These are phyloP conservation scores for Ilyonectria mors-panacis DNA, from an alignment of 2,329 filamentous ascomycete genomes.

Conservation along the genomic window DNA sequence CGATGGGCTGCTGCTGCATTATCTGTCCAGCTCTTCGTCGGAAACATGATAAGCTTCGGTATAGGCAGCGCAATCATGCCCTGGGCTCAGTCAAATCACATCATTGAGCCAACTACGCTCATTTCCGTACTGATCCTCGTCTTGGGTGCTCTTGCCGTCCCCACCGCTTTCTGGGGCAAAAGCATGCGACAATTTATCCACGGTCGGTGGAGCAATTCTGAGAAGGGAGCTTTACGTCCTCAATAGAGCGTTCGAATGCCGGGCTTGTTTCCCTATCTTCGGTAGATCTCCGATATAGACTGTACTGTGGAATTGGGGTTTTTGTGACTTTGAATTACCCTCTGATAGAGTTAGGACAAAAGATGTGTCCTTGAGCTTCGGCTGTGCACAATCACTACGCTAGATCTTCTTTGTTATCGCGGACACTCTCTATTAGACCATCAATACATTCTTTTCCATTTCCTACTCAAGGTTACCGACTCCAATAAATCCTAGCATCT, in stretches of 20 bases:
- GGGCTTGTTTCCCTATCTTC: neutral
- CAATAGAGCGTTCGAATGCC: slow-evolving; percentile 18
- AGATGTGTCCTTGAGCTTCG: too few species aligned
- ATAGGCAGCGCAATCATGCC: slow-evolving; percentile 28
- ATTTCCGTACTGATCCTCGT: slow-evolving; percentile 25
- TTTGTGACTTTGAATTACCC: too few species aligned
- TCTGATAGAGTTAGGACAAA: too few species aligned
- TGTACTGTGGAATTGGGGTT: too few species aligned
- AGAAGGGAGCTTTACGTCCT: slow-evolving; percentile 36
- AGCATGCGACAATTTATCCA: slow-evolving; percentile 38
- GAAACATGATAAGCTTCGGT: slow-evolving; percentile 33
- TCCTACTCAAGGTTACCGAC: too few species aligned
- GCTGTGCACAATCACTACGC: too few species aligned
- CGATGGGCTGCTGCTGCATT: slow-evolving; percentile 34
- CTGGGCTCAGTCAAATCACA: slow-evolving; percentile 2
- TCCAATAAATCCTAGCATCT: too few species aligned
- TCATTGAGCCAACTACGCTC: slow-evolving; percentile 29
- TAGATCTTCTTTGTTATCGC: too few species aligned
- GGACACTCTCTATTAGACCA: too few species aligned
- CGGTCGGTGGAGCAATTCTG: slow-evolving; percentile 38
- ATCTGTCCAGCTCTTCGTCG: slow-evolving; percentile 29
- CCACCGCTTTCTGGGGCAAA: slow-evolving; percentile 38
- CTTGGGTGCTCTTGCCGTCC: slow-evolving; percentile 34
- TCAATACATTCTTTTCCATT: too few species aligned
- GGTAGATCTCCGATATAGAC: too few species aligned